Evolutionary conservation across 805 yeast species (phyloP).

Genomic region (Candida berthetii): DNA sequence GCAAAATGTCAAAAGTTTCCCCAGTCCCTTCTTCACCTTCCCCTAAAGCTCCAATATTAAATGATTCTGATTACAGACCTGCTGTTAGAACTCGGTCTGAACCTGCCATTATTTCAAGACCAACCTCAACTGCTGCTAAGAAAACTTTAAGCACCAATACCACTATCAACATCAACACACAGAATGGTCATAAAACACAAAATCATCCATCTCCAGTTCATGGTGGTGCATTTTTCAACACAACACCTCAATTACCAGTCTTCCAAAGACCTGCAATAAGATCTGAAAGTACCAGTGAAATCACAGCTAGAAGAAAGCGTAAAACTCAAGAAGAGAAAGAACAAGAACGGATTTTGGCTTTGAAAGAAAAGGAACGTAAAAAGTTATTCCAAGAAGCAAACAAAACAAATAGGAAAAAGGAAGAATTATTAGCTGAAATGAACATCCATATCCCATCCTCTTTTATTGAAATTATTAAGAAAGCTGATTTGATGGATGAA

Average conservation of each 20-base stretch:
- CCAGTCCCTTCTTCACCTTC: too few relatives aligned
- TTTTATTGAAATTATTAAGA: slow-evolving; percentile 23
- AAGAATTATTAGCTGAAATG: slow-evolving; percentile 46
- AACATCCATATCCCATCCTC: slow-evolving; percentile 32
- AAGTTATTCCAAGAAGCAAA: slow-evolving; percentile 27
- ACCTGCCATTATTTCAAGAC: background rate
- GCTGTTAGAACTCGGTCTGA: background rate
- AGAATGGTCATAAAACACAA: too few relatives aligned
- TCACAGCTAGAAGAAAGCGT: slow-evolving; percentile 4
- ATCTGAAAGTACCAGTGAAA: background rate
- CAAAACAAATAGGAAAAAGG: slow-evolving; percentile 35
- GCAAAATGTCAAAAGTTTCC: too few relatives aligned
- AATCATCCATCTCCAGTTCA: too few relatives aligned
- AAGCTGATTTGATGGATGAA: slow-evolving; percentile 14
- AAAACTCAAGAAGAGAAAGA: slow-evolving; percentile 3
- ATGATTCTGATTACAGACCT: background rate
- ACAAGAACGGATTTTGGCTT: slow-evolving; percentile 4
- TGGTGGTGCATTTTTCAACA: too few relatives aligned
- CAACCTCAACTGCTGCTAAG: too few relatives aligned
- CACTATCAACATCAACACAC: too few relatives aligned
- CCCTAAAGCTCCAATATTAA: too few relatives aligned
- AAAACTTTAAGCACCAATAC: too few relatives aligned
- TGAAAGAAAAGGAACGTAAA: slow-evolving; percentile 4
- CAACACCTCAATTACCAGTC: background rate
- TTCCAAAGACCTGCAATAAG: background rate